phyloP scores from a whole-genome alignment of 2,329 filamentous ascomycete species.

The Coniochaeta prunicola region DNA sequence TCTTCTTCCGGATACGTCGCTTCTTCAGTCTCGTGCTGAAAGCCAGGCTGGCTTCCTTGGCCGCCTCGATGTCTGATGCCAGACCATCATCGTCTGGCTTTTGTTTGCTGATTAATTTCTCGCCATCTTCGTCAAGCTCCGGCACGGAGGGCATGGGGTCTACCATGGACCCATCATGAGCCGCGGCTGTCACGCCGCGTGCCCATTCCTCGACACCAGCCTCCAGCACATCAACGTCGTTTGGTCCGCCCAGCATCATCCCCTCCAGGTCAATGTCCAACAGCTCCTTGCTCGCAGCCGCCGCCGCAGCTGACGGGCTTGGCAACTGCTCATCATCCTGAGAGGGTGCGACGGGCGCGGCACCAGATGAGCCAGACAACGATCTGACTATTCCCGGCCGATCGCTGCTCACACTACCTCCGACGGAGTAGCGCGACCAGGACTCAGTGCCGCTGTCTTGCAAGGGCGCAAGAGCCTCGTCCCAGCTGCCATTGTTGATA shows the following conservation, averaged over 20 bases:
- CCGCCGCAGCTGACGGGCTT: constrained; percentile 45
- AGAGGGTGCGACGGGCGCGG: constrained; percentile 10
- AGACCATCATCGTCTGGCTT: constrained; percentile 17
- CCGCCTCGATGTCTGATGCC: constrained; percentile 25
- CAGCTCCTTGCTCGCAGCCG: constrained; percentile 44
- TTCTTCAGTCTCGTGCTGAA: constrained; percentile 42
- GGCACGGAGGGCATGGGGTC: constrained; percentile 6
- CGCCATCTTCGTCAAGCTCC: constrained; percentile 20
- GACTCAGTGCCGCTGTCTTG: constrained; percentile 36
- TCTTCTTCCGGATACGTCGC: constrained; percentile 32
- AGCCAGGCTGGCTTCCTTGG: constrained; percentile 24
- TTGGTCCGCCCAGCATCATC: constrained; percentile 25
- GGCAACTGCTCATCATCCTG: constrained; percentile 30
- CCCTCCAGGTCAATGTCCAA: constrained; percentile 31
- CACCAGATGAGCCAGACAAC: constrained; percentile 8
- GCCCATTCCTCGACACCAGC: constrained; percentile 21
- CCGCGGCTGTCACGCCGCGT: constrained; percentile 13
- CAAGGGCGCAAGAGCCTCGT: constrained; percentile 71
- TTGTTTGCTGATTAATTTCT: neutral
- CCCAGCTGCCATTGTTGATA: constrained; percentile 64
- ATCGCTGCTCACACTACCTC: constrained; percentile 20
- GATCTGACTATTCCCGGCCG: constrained; percentile 12
- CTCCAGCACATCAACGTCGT: constrained; percentile 18
- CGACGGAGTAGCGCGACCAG: constrained; percentile 33
- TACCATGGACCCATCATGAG: constrained; percentile 1